phyloP scores from a whole-genome alignment of 2,329 filamentous ascomycete genomes.

The Clonostachys sp. region DNA sequence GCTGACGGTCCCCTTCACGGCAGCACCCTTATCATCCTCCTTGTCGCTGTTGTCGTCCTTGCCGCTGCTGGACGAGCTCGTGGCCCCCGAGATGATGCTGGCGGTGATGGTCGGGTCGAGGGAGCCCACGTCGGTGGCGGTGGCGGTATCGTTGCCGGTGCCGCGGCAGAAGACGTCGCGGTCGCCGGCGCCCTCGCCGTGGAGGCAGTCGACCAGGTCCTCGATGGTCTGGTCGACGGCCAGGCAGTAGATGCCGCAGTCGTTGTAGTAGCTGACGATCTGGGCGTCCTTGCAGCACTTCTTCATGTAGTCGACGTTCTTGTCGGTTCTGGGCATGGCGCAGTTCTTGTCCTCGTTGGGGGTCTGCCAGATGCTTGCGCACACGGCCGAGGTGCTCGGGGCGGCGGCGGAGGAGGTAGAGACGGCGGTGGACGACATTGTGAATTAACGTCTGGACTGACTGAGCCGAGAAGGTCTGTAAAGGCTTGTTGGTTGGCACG shows the following conservation, averaged over 20 bases:
- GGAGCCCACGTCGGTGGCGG: constrained; percentile 1
- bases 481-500: too few relatives aligned
- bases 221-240: constrained; percentile 20
- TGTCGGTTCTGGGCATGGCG: constrained; percentile 29
- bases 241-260: constrained; percentile 46
- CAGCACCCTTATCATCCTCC: constrained; percentile 9
- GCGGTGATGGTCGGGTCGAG: too few relatives aligned
- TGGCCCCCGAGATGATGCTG: not conserved
- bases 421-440: too few relatives aligned
- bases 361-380: constrained; percentile 28
- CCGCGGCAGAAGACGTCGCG: constrained; percentile 38
- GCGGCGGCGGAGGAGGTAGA: too few relatives aligned
- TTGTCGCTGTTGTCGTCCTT: constrained; percentile 3
- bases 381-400: not conserved
- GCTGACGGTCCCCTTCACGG: constrained; percentile 15
- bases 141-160: constrained; percentile 27
- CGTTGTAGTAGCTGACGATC: constrained; percentile 36
- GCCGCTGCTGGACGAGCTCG: not conserved
- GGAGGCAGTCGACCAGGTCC: constrained; percentile 28
- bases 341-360: constrained; percentile 38
- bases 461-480: too few relatives aligned
- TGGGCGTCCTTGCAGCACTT: constrained; percentile 38
- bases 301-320: constrained; percentile 34
- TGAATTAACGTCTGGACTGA: too few relatives aligned
- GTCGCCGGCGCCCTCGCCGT: constrained; percentile 25